Percentiles rank a stretch among this genome's conserved stretches.
phyloP scores from a whole-genome alignment of 331 rosid species.

The Dryas integrifolia region DNA sequence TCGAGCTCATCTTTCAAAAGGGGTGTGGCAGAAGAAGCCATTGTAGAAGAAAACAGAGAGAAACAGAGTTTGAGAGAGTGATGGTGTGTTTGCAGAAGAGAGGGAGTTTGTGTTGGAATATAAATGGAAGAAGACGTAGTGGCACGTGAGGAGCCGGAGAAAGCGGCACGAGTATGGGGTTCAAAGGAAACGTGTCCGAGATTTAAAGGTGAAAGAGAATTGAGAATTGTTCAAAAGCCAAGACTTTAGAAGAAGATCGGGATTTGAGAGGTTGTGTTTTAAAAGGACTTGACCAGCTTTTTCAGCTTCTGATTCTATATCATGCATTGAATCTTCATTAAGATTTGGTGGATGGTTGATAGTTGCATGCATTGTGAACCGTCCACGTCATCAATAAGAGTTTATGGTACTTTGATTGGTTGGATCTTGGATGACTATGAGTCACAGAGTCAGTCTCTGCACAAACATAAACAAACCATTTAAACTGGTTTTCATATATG shows the following conservation, averaged over 20 bases:
- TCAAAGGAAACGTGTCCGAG: constrained; percentile 35
- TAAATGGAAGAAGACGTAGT: constrained; percentile 25
- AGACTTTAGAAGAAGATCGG: not conserved
- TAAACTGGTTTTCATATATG: no score
- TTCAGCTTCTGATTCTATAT: no score
- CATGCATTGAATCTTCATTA: no score
- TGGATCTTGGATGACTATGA: no score
- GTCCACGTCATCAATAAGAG: no score
- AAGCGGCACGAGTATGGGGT: constrained; percentile 31
- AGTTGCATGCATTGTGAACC: no score
- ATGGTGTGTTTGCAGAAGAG: not conserved
- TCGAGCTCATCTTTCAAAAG: constrained; percentile 52
- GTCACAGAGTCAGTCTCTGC: no score
- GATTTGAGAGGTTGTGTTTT: not conserved
- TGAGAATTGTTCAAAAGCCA: constrained; percentile 36
- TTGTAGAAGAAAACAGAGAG: not conserved
- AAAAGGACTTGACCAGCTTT: not conserved
- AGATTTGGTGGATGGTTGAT: no score
- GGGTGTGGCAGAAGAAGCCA: constrained; percentile 38
- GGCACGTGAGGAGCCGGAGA: constrained; percentile 34
- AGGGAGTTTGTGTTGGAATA: constrained; percentile 17
- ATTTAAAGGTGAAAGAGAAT: constrained; percentile 33
- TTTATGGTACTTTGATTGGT: no score
- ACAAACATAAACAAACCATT: no score
- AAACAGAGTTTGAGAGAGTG: not conserved